Base-by-base conservation (phyloP, 768 basidiomycete genomes). In the Russula olivacea region DNA sequence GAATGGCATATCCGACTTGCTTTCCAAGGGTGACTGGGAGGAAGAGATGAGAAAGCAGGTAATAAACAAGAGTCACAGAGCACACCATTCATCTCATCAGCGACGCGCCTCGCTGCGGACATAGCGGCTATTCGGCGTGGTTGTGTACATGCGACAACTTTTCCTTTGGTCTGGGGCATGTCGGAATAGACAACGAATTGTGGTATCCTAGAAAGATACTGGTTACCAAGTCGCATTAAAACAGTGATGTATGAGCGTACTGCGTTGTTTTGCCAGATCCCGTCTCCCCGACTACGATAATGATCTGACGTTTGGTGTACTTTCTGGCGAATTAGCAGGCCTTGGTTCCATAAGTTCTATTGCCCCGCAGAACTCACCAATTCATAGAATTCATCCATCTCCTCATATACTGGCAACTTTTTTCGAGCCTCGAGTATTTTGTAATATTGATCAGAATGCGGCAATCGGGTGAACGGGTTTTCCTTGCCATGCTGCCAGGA, bases 11-110 rank as follows among this genome's bases (percentile, higher is more conserved):
- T 59, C 96, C 96, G 66, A 98, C 96, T 66, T 98, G 88, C 70
- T 91, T 87, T 34, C 96, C 96, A 2, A 99, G 86, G 73, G 86
- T 81, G 6, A 99, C 94, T 94, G 68, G 9, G 66, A 49, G 9
- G 66, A 49, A 55, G 40, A 32, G 61, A 61, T 64, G 59, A 64
- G 45, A 30, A 55, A 17, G 14, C 45, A n/a, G 21, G 7, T 28
- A 25, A 43, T 66, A 6, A 17, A 59, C n/a, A 49, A 10, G 49
- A 43, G 41, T 45, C 43, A 52, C 4, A 55, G 14, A 57, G 76
- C 91, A 69, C 68, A 93, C 93, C 92, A 73, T 98, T 96, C 93
- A 98, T 95, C 75, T 98, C 96, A 71, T 98, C 96, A 7, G 96
- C 94, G 1, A 99, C 96, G 76, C 96, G 94, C 74, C 96, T 95